These are phyloP conservation scores for Begonia fuchsioides DNA, from an alignment of 306 rosid genomes.

Conservation along the genomic window DNA sequence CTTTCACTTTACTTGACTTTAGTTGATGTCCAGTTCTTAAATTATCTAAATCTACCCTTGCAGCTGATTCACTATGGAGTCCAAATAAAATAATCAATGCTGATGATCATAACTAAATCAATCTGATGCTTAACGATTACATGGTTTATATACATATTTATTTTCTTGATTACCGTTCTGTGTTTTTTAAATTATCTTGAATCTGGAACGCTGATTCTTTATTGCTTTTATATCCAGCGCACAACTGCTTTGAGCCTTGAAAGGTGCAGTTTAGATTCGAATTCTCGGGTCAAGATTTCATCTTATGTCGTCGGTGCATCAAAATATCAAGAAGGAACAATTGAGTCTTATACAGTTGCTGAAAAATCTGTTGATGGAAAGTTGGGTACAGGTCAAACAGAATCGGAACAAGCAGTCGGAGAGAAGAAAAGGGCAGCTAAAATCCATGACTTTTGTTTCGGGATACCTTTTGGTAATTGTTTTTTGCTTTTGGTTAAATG, in stretches of 20 bases:
- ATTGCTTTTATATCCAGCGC: conserved; percentile 23
- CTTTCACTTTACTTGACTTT: too few species aligned
- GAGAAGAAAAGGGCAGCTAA: conserved; percentile 42
- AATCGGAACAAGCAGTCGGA: conserved; percentile 12
- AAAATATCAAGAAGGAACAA: conserved; percentile 23
- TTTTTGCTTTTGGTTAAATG: conserved; percentile 4
- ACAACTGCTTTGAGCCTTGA: conserved; percentile 41
- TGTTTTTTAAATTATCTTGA: conserved; percentile 14
- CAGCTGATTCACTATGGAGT: too few species aligned
- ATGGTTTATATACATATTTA: background rate
- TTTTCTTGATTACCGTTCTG: background rate
- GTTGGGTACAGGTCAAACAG: conserved; percentile 15
- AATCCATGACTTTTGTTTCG: conserved; percentile 94
- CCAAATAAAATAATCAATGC: background rate
- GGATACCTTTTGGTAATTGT: conserved; percentile 81
- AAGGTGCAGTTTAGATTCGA: conserved; percentile 28
- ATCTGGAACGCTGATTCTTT: background rate
- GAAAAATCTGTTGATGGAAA: conserved; percentile 23
- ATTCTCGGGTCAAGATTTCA: conserved; percentile 26
- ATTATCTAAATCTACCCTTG: too few species aligned
- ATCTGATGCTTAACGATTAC: background rate
- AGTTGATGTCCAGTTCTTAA: too few species aligned
- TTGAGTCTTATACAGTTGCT: conserved; percentile 17
- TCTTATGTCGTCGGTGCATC: conserved; percentile 29
- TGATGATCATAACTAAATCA: background rate